Percentiles rank a stretch among this genome's conserved stretches.
Conservation (phyloP, 2,329 filamentous ascomycete genomes). For the Colletotrichum sp. region DNA sequence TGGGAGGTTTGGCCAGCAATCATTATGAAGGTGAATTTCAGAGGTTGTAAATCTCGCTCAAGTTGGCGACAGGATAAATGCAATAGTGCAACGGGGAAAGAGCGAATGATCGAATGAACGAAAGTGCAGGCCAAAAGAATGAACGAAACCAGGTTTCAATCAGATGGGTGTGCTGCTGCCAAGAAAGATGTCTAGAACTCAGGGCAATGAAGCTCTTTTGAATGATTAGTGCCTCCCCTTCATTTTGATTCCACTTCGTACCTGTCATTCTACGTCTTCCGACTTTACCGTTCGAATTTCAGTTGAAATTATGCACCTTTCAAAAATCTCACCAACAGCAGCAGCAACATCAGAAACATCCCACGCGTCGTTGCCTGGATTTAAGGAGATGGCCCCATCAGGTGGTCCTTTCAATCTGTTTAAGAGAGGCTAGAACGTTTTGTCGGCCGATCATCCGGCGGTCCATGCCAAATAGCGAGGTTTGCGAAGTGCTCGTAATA, state of each 20-base stretch:
- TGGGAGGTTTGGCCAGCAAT: background rate
- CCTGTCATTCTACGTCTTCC: background rate
- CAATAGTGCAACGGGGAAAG: background rate
- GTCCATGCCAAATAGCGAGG: background rate
- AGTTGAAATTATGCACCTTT: background rate
- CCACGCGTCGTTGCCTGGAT: background rate
- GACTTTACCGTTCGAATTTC: background rate
- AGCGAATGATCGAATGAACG: background rate
- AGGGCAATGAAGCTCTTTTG: background rate
- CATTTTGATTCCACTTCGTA: background rate
- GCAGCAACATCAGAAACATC: background rate
- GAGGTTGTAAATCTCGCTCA: background rate
- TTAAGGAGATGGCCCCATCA: background rate
- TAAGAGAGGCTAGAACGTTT: background rate
- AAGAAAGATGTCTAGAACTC: background rate
- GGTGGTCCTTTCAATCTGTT: background rate
- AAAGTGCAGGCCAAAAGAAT: background rate
- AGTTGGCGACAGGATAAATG: accelerated
- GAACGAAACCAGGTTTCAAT: background rate
- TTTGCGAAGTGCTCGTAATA: background rate
- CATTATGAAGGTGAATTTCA: background rate
- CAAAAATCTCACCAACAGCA: background rate
- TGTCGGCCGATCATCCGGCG: background rate
- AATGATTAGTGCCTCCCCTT: accelerated
- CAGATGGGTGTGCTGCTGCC: background rate